These are phyloP conservation scores for Spinacia oleracea DNA, from an alignment of 179 eudicot genomes.

Conservation along the genomic window DNA sequence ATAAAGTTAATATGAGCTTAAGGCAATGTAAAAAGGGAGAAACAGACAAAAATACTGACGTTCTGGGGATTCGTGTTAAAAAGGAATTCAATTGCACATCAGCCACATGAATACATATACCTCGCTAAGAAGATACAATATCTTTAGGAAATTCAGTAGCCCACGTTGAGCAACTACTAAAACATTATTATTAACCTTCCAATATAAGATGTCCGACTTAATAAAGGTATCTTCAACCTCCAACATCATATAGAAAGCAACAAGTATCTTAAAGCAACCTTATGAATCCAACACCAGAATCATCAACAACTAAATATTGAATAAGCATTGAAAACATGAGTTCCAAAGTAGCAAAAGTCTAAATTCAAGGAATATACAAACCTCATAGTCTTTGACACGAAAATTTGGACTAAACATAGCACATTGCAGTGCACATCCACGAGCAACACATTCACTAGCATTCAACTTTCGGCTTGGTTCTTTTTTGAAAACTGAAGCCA, in stretches of 20 bases:
- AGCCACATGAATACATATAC: not conserved
- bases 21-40: too few species aligned
- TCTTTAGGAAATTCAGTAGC: not conserved
- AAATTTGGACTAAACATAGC: conserved; percentile 92
- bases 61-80: too few species aligned
- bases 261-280: not conserved
- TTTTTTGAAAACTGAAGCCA: conserved; percentile 53
- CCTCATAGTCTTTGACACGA: conserved; percentile 96
- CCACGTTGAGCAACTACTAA: not conserved
- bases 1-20: too few species aligned
- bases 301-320: not conserved
- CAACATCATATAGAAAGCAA: not conserved
- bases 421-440: conserved; percentile 96
- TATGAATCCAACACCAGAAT: not conserved
- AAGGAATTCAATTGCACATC: not conserved
- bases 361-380: conserved; percentile 34
- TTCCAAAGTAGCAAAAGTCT: not conserved
- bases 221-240: not conserved
- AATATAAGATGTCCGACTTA: not conserved
- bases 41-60: too few species aligned
- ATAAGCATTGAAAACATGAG: not conserved
- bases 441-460: conserved; percentile 97
- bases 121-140: not conserved
- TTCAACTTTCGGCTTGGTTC: conserved; percentile 78
- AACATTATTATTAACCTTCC: too few species aligned